Evolutionary conservation across 2,329 filamentous ascomycete species (phyloP).

Genomic region (Claviceps sp.): DNA sequence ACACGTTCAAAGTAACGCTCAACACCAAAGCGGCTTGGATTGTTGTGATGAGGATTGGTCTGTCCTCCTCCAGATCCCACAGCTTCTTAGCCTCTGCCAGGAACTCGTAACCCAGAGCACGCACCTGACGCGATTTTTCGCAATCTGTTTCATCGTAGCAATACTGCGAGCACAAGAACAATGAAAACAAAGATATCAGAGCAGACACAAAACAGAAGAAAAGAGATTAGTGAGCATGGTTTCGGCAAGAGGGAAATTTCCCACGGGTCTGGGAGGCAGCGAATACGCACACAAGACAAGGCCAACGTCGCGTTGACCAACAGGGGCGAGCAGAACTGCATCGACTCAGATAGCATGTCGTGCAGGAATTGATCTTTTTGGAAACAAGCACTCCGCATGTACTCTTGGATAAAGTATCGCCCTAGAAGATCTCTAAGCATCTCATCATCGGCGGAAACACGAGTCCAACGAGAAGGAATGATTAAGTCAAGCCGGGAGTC

Average conservation of each 20-base stretch:
- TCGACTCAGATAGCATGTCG: not conserved
- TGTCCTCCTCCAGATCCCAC: slow-evolving; percentile 15
- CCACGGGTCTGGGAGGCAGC: slow-evolving; percentile 8
- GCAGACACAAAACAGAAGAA: not conserved
- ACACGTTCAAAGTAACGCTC: not conserved
- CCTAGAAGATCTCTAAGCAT: not conserved
- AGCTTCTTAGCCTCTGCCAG: slow-evolving; percentile 18
- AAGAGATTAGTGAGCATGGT: not conserved
- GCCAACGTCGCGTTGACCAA: slow-evolving; percentile 1
- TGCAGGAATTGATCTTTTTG: slow-evolving; percentile 1
- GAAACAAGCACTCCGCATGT: not conserved
- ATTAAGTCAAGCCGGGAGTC: not conserved
- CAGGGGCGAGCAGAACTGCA: slow-evolving; percentile 1
- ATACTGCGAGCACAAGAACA: not conserved
- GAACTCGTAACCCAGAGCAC: slow-evolving; percentile 17
- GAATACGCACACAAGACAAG: slow-evolving; percentile 2
- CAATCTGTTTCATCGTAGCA: slow-evolving; percentile 5
- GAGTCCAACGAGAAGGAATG: not conserved
- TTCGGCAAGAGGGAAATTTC: not conserved
- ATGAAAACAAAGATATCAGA: not conserved
- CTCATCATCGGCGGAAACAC: not conserved
- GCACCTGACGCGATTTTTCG: slow-evolving; percentile 15
- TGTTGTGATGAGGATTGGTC: slow-evolving; percentile 13
- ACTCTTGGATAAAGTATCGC: not conserved
- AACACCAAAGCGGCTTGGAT: slow-evolving; percentile 18